phyloP scores from a whole-genome alignment of 2,329 filamentous ascomycete genomes.

The Monilinia polystroma region DNA sequence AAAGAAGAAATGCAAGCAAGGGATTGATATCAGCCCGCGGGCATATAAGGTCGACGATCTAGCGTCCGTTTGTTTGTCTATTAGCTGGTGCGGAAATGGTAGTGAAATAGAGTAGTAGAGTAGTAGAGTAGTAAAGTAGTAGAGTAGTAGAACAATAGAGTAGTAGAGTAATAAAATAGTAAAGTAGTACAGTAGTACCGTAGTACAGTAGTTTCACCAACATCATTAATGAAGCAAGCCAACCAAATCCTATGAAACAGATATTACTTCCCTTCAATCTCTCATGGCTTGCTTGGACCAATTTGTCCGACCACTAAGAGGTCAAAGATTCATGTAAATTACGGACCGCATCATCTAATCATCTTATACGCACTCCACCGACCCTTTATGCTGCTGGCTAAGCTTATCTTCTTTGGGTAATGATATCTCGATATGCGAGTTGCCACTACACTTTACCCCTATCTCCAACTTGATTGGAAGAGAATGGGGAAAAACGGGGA shows the following conservation, averaged over 20 bases:
- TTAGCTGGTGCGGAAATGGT: no score
- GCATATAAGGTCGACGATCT: no score
- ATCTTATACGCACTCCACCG: not conserved
- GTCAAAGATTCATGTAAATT: not conserved
- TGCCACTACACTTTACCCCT: not conserved
- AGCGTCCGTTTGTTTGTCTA: no score
- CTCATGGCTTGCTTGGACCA: conserved; percentile 16
- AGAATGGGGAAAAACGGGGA: not conserved
- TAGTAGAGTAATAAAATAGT: no score
- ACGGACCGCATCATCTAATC: not conserved
- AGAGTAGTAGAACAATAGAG: no score
- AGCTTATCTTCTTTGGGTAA: not conserved
- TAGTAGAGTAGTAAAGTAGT: no score
- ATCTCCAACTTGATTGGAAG: not conserved
- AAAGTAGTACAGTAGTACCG: no score
- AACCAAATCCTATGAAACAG: conserved; percentile 18
- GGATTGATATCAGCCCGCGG: no score
- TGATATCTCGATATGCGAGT: not conserved
- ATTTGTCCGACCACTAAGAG: not conserved
- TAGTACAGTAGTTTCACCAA: conserved; percentile 6
- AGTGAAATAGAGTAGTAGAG: no score
- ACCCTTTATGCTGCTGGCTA: not conserved
- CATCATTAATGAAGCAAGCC: not conserved
- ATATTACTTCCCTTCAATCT: conserved; percentile 9
- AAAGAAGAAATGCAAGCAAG: not conserved